A percentile compares a stretch with the other conserved stretches of the same genome.
These are phyloP conservation scores for Gnetum montanum DNA, from an alignment of 75 land plant species.

Conservation along the genomic window DNA sequence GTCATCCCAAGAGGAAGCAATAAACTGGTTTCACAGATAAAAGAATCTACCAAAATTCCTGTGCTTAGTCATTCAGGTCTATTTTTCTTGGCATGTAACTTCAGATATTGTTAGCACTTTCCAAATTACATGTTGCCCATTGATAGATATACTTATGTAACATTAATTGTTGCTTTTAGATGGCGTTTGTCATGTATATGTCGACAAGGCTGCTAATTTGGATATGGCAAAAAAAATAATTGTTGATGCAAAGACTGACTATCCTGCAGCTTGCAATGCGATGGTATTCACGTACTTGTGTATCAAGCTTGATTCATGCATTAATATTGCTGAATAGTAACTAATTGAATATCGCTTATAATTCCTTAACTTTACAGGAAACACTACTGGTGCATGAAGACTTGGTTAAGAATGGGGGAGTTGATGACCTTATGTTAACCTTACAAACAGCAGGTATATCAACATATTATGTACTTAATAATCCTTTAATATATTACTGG, in stretches of 20 bases:
- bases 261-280: constrained; percentile 98
- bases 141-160: neutral
- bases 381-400: constrained; percentile 86
- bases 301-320: neutral
- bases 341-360: neutral
- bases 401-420: constrained; percentile 32
- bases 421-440: constrained; percentile 45
- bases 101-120: constrained; percentile 1
- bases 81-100: neutral
- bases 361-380: constrained; percentile 44
- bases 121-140: neutral
- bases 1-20: constrained; percentile 98
- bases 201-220: constrained; percentile 77
- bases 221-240: constrained; percentile 70
- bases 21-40: constrained; percentile 84
- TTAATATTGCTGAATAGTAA: neutral
- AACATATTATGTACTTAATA: no score
- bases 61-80: constrained; percentile 98
- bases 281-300: constrained; percentile 45
- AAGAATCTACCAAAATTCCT: constrained; percentile 84
- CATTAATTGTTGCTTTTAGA: constrained; percentile 26
- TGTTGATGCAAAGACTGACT: constrained; percentile 86
- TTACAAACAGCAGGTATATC: constrained; percentile 61
- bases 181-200: constrained; percentile 96
- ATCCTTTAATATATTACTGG: no score